phyloP scores from a whole-genome alignment of 2,329 filamentous ascomycete genomes.

The Curvularia spicifera region DNA sequence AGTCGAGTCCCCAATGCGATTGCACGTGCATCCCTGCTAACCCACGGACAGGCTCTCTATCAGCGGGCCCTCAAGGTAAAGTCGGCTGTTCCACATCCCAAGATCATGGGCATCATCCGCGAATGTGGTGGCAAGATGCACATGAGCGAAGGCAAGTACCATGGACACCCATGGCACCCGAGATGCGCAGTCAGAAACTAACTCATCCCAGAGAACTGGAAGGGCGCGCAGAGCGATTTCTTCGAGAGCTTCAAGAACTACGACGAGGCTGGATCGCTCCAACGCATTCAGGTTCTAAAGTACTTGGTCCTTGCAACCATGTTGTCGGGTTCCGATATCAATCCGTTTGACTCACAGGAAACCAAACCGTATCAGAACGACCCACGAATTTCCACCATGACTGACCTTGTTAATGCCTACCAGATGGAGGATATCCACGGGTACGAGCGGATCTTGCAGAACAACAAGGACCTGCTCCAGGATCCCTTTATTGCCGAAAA shows the following conservation, averaged over 20 bases:
- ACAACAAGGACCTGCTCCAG: constrained; percentile 85
- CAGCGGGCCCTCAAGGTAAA: constrained; percentile 88
- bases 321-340: constrained; percentile 98
- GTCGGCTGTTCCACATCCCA: constrained; percentile 96
- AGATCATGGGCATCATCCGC: constrained; percentile 98
- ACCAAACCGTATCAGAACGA: constrained; percentile 98
- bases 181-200: constrained; percentile 29
- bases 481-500: constrained; percentile 98
- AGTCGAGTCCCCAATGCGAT: constrained; percentile 28
- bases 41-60: constrained; percentile 69
- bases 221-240: constrained; percentile 94
- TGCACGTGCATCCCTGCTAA: constrained; percentile 33
- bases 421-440: constrained; percentile 91
- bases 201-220: constrained; percentile 80
- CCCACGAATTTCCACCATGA: constrained; percentile 95
- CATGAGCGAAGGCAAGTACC: constrained; percentile 78
- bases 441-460: constrained; percentile 86
- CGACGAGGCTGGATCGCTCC: constrained; percentile 94
- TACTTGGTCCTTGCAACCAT: constrained; percentile 96
- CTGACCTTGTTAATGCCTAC: constrained; percentile 93
- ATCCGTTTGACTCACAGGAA: constrained; percentile 97
- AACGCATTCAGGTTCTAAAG: constrained; percentile 96
- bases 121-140: constrained; percentile 99
- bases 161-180: constrained; percentile 17
- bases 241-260: constrained; percentile 99